These are phyloP conservation scores for Rhodomyrtus psidioides DNA, from an alignment of 441 rosid genomes.

Conservation along the genomic window DNA sequence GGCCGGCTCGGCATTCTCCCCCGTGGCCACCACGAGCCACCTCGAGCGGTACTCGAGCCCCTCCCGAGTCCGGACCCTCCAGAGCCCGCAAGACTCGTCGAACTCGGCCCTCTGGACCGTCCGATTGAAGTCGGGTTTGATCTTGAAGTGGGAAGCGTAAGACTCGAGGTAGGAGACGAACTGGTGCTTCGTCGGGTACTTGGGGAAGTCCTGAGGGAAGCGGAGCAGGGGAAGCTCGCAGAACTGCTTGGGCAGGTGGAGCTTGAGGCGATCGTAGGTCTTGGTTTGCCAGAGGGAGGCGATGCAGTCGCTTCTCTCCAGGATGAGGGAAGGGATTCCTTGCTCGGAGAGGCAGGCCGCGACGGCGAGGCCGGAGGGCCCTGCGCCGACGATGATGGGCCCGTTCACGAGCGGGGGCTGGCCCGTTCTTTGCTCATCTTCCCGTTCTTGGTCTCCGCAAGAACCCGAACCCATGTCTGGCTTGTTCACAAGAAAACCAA, in stretches of 20 bases:
- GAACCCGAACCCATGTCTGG: not conserved
- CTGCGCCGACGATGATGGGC: constrained; percentile 1
- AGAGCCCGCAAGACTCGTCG: not conserved
- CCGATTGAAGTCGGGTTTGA: not conserved
- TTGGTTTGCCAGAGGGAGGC: constrained; percentile 7
- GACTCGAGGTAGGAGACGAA: constrained; percentile 4
- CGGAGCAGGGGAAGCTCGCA: constrained; percentile 10
- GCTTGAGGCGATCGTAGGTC: constrained; percentile 10
- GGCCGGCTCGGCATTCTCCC: constrained; percentile 7
- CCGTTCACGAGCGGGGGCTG: not conserved
- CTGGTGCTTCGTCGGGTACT: constrained; percentile 9
- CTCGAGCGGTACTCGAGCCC: not conserved
- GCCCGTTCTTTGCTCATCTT: not conserved
- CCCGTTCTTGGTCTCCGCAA: not conserved
- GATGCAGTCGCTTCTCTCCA: constrained; percentile 9
- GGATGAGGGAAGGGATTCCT: constrained; percentile 1
- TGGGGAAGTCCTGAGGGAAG: constrained; percentile 1
- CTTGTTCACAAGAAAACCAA: not conserved
- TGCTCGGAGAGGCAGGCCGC: constrained; percentile 1
- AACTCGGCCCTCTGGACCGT: constrained; percentile 3
- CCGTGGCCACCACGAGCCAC: constrained; percentile 12
- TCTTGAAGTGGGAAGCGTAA: not conserved
- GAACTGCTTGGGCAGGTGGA: constrained; percentile 11
- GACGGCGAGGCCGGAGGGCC: constrained; percentile 1
- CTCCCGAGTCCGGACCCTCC: not conserved